Percentiles rank a stretch among this genome's conserved stretches.
phyloP scores from a whole-genome alignment of 179 eudicot genomes.

The Camellia oleifera region DNA sequence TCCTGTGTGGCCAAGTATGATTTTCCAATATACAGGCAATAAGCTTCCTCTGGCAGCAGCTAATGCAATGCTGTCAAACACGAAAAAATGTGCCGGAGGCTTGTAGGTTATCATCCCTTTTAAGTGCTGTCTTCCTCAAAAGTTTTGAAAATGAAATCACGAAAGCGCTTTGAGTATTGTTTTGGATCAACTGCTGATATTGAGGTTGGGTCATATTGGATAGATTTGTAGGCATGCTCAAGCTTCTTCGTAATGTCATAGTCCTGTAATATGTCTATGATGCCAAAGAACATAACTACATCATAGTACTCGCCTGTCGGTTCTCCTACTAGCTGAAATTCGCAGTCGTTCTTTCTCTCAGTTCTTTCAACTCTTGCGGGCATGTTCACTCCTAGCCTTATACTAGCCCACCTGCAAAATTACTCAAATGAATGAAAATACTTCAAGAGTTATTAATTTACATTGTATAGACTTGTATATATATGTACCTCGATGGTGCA shows the following conservation, averaged over 20 bases:
- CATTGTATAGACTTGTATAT: no score
- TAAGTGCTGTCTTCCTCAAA: slow-evolving; percentile 60
- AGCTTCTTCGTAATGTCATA: slow-evolving; percentile 95
- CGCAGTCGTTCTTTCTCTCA: slow-evolving; percentile 27
- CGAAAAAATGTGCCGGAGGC: neutral
- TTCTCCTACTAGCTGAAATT: slow-evolving; percentile 40
- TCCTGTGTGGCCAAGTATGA: no score
- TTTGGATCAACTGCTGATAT: slow-evolving; percentile 95
- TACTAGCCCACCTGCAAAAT: slow-evolving; percentile 39
- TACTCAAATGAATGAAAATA: no score
- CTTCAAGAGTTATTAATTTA: no score
- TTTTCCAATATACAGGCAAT: neutral
- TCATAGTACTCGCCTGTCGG: slow-evolving; percentile 80
- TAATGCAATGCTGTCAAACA: neutral
- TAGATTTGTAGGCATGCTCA: slow-evolving; percentile 92
- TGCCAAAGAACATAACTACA: slow-evolving; percentile 46
- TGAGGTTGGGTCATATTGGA: slow-evolving; percentile 83
- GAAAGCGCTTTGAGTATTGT: slow-evolving; percentile 80
- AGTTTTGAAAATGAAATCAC: slow-evolving; percentile 72
- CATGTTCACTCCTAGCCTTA: slow-evolving; percentile 46
- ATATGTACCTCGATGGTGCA: no score
- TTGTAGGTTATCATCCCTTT: neutral
- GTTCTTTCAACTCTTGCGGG: slow-evolving; percentile 47
- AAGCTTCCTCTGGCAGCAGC: neutral
- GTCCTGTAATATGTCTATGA: slow-evolving; percentile 91